Evolutionary conservation across 306 rosid species (phyloP).

Genomic region (Citrullus mucosospermus): DNA sequence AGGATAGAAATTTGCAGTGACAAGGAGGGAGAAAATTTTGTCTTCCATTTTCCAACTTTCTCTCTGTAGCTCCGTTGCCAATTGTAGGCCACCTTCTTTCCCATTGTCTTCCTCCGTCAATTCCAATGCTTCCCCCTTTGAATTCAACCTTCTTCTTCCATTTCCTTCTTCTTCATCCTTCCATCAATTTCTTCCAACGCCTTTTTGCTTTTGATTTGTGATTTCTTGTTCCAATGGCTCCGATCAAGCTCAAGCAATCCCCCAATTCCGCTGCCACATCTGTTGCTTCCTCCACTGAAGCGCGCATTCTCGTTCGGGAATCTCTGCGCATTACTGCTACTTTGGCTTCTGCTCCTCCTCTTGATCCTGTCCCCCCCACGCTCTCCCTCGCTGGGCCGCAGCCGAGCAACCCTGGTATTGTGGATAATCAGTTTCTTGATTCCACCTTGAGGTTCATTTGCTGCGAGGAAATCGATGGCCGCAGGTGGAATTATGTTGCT

Average conservation of each 20-base stretch:
- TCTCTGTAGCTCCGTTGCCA: constrained; percentile 10
- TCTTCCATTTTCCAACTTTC: background rate
- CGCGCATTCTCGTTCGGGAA: constrained; percentile 56
- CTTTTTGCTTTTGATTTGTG: no score
- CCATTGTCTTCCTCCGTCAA: constrained; percentile 1
- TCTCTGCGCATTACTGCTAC: constrained; percentile 75
- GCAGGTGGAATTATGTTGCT: constrained; percentile 76
- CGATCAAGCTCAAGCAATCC: constrained; percentile 44
- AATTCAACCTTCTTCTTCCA: background rate
- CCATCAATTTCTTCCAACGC: background rate
- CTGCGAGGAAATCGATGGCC: constrained; percentile 84
- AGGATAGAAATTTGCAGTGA: background rate
- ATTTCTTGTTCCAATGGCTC: constrained; percentile 25
- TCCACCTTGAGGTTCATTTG: constrained; percentile 50
- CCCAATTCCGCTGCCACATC: constrained; percentile 22
- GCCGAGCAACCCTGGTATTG: constrained; percentile 10
- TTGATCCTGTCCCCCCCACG: constrained; percentile 9
- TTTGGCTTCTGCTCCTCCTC: constrained; percentile 43
- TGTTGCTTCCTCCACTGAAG: constrained; percentile 35
- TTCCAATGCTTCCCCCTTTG: background rate
- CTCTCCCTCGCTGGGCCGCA: constrained; percentile 13
- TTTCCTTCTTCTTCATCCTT: background rate
- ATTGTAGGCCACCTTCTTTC: constrained; percentile 1
- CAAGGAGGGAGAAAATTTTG: background rate
- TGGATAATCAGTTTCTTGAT: constrained; percentile 23